phyloP scores from a whole-genome alignment of 305 asterid genomes.

The Fraxinus sp. region DNA sequence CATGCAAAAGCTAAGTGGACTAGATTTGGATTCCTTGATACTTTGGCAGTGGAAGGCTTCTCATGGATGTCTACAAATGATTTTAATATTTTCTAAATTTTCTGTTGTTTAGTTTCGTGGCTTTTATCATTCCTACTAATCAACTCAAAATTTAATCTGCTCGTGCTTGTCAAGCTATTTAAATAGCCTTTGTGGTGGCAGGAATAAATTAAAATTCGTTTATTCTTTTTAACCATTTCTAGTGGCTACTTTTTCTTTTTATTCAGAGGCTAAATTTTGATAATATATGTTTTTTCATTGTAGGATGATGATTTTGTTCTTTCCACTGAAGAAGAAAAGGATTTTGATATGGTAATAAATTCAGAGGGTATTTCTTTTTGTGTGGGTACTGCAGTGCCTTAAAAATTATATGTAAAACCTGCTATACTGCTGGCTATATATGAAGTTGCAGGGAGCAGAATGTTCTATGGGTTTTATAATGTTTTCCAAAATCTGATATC shows the following conservation, averaged over 20 bases:
- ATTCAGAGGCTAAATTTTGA: conserved; percentile 6
- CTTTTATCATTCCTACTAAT: not conserved
- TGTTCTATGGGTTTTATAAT: not conserved
- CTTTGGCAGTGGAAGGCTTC: not conserved
- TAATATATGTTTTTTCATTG: conserved; percentile 8
- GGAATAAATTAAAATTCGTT: not conserved
- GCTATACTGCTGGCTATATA: not conserved
- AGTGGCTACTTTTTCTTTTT: conserved; percentile 20
- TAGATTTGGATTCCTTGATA: not conserved
- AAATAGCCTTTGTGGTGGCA: not conserved
- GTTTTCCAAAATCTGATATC: not conserved
- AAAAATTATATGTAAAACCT: not conserved
- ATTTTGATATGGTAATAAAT: conserved; percentile 47
- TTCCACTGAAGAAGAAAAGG: conserved; percentile 61
- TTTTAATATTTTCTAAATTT: not conserved
- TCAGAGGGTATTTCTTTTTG: conserved; percentile 3
- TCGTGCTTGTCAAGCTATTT: conserved; percentile 9
- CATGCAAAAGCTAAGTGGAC: conserved; percentile 1
- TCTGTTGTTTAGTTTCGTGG: not conserved
- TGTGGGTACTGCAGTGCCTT: conserved; percentile 8
- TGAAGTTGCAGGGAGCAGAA: conserved; percentile 8
- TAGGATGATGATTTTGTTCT: conserved; percentile 84
- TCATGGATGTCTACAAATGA: not conserved
- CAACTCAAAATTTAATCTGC: not conserved
- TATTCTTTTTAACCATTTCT: conserved; percentile 10